Percentiles rank a stretch among this genome's conserved stretches.
Evolutionary conservation across 1,284 basidiomycete genomes (phyloP).

Genomic region (Puccinia hordei): DNA sequence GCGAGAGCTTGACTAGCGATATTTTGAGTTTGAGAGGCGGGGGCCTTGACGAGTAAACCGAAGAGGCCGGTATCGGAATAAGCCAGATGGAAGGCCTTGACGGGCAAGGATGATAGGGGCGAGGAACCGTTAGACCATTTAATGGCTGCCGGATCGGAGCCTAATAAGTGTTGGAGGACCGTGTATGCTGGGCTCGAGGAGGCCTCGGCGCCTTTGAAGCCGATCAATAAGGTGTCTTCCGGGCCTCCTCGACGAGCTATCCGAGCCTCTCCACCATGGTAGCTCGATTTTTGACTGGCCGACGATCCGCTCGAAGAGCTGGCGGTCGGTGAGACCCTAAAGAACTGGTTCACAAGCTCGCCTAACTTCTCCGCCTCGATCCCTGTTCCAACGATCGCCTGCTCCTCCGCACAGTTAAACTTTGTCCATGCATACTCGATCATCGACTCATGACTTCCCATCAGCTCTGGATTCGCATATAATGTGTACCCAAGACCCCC

Average conservation of each 20-base stretch:
- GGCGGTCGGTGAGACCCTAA: slow-evolving; percentile 62
- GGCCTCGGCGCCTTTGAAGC: slow-evolving; percentile 61
- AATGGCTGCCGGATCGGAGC: slow-evolving; percentile 70
- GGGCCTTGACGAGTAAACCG: slow-evolving; percentile 73
- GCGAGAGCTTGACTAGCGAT: slow-evolving; percentile 69
- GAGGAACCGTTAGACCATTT: slow-evolving; percentile 81
- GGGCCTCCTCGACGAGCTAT: slow-evolving; percentile 62
- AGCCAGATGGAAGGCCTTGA: slow-evolving; percentile 73
- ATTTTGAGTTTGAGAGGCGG: slow-evolving; percentile 64
- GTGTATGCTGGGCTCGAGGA: slow-evolving; percentile 69
- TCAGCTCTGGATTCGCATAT: slow-evolving; percentile 72
- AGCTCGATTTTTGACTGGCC: slow-evolving; percentile 63
- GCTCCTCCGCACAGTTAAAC: slow-evolving; percentile 71
- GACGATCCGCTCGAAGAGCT: slow-evolving; percentile 60
- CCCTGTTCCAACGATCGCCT: slow-evolving; percentile 82
- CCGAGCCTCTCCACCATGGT: slow-evolving; percentile 83
- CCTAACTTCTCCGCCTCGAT: slow-evolving; percentile 73
- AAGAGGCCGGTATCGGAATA: slow-evolving; percentile 88
- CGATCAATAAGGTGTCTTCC: slow-evolving; percentile 55
- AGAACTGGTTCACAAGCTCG: slow-evolving; percentile 72
- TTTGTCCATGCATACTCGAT: slow-evolving; percentile 74
- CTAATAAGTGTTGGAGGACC: slow-evolving; percentile 74
- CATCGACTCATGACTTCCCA: slow-evolving; percentile 68
- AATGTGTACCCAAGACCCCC: slow-evolving; percentile 83
- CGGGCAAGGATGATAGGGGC: slow-evolving; percentile 67